Base-by-base conservation (phyloP, 2,329 filamentous ascomycete genomes). In the Colletotrichum agaves region DNA sequence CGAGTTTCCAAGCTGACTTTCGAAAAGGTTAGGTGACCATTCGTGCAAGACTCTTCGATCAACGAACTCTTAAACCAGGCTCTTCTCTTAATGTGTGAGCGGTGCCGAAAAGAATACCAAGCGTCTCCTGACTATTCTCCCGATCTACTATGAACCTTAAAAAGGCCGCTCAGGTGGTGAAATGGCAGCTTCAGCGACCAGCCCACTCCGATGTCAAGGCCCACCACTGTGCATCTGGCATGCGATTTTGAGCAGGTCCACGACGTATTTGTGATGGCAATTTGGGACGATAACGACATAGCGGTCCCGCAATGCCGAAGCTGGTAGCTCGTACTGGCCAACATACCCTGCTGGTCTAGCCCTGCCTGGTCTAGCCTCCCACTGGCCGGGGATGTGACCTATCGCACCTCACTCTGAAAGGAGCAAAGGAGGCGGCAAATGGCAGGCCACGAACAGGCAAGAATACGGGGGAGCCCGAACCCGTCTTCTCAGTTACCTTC, bases 181-280 rank as follows among this genome's bases (percentile, higher is more conserved):
- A 4, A 41, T 17, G 33, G 59, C 10, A 27, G 10, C 15, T 15
- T n/a, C 21, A 13, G 31, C 15, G 2, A 15, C 19, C 19, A 60
- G 44, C 57, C 44, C 44, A 39, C 56, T 49, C 31, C 43, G 35
- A 27, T 8, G 10, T 31, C 19, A 17, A 39, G 31, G 52, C 23
- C 64, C 64, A 67, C 64, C 52, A 39, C 31, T 33, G 39, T 67
- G 64, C 64, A 21, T 67, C 37, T 41, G 46, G 61, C 60, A 67
- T 67, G 64, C 60, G 61, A 58, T 59, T 64, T 17, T 64, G 33
- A 27, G 19, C 50, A 17, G 64, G 61, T 19, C 44, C 60, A 64
- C 64, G 64, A 64, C 64, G 64, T 67, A 59, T 67, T 15, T 47
- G 53, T 67, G 64, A 67, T 67, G 64, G 61, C 61, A 64, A 64